These are phyloP conservation scores for Citrus glauca DNA, from an alignment of 345 rosid species.

Conservation along the genomic window DNA sequence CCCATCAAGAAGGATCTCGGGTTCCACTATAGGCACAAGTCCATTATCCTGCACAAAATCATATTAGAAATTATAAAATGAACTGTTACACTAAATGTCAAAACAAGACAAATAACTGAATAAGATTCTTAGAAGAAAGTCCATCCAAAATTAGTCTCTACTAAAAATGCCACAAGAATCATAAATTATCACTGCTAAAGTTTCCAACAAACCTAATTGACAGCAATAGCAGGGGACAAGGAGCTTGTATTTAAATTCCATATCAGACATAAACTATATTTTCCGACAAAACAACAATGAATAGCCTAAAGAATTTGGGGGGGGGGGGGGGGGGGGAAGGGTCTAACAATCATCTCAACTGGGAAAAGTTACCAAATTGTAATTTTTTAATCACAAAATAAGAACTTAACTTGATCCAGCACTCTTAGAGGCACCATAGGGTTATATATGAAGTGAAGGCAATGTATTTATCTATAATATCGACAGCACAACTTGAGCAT, in stretches of 20 bases:
- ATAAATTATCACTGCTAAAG: not conserved
- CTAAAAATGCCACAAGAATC: not conserved
- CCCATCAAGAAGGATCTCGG: conserved; percentile 97
- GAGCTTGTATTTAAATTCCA: not conserved
- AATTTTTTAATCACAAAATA: not conserved
- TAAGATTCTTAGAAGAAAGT: not conserved
- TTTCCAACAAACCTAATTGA: not conserved
- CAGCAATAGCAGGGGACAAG: not conserved
- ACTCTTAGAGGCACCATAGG: not conserved
- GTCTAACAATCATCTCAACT: not conserved
- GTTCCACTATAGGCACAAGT: conserved; percentile 97
- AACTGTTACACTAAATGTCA: too few species aligned
- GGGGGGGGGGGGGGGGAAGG: too few species aligned
- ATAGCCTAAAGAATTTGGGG: not conserved
- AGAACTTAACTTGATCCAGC: not conserved
- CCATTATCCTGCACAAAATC: conserved; percentile 69
- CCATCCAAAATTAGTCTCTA: not conserved
- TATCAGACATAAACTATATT: not conserved
- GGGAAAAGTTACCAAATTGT: not conserved
- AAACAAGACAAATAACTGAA: not conserved
- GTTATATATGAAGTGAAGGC: not conserved
- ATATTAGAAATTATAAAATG: not conserved
- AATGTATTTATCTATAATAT: not conserved
- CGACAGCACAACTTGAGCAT: not conserved
- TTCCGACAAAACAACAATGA: too few species aligned